These are phyloP conservation scores for Plasmodium gonderi DNA, from an alignment of 169 alveolate genomes.

Conservation along the genomic window DNA sequence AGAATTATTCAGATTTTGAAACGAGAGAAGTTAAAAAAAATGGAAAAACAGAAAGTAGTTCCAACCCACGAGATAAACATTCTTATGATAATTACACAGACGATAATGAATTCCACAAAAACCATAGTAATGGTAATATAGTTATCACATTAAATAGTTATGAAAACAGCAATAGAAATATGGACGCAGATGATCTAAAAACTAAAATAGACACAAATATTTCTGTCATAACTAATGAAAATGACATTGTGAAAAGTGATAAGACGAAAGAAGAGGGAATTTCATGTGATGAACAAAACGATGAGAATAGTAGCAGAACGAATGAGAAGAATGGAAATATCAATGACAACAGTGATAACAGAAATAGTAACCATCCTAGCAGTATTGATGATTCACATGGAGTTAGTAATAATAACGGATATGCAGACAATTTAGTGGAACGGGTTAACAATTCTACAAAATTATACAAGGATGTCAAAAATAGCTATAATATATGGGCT, in stretches of 20 bases:
- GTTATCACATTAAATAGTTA: not conserved
- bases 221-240: not conserved
- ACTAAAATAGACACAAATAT: not conserved
- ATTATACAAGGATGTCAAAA: not conserved
- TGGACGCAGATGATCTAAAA: not conserved
- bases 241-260: not conserved
- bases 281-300: not conserved
- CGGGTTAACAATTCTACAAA: not conserved
- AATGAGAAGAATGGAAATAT: not conserved
- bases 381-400: too few relatives aligned
- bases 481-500: not conserved
- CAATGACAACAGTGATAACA: not conserved
- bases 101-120: not conserved
- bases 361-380: too few relatives aligned
- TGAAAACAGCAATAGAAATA: not conserved
- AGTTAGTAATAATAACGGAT: not conserved
- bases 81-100: not conserved
- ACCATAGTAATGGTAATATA: not conserved
- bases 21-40: not conserved
- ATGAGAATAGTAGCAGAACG: not conserved
- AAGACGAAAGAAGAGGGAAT: not conserved
- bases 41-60: not conserved
- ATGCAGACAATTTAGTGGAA: not conserved
- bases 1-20: not conserved
- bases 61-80: too few relatives aligned